A percentile compares a stretch with the other conserved stretches of the same genome.
phyloP scores from a whole-genome alignment of 2,329 filamentous ascomycete genomes.

The Cladobotryum mycophilum region DNA sequence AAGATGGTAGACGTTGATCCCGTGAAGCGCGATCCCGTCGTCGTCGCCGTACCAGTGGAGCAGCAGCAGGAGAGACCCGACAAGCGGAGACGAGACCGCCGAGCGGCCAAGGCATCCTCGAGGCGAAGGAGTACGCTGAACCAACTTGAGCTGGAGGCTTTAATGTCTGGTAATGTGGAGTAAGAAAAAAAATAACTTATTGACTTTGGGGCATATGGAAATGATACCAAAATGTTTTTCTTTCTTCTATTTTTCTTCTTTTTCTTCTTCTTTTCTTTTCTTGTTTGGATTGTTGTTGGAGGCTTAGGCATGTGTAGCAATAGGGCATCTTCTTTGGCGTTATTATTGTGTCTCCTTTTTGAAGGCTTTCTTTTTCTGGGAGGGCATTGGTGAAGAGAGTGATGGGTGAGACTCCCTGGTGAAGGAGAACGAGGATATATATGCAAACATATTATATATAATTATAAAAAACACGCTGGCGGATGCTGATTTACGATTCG shows the following conservation, averaged over 20 bases:
- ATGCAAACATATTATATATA: too few relatives aligned
- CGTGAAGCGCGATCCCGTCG: constrained; percentile 26
- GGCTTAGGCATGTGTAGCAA: too few relatives aligned
- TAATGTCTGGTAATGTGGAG: constrained; percentile 49
- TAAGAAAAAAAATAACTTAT: constrained; percentile 6
- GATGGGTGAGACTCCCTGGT: too few relatives aligned
- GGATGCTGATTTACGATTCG: too few relatives aligned
- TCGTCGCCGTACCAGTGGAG: too few relatives aligned
- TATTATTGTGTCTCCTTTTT: background rate
- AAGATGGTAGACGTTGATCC: constrained; percentile 25
- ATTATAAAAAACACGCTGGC: too few relatives aligned
- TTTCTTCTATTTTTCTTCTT: too few relatives aligned
- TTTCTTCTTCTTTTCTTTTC: too few relatives aligned
- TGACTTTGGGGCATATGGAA: background rate
- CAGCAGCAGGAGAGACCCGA: constrained; percentile 23
- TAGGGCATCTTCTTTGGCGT: background rate
- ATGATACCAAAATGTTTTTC: background rate
- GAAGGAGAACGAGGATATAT: too few relatives aligned
- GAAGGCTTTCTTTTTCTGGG: too few relatives aligned
- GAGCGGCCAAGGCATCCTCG: constrained; percentile 49
- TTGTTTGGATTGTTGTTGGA: background rate
- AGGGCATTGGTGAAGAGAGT: too few relatives aligned
- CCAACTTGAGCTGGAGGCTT: constrained; percentile 64
- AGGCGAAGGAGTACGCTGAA: constrained; percentile 68
- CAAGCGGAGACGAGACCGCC: constrained; percentile 47